Base-by-base conservation (phyloP, 2,329 filamentous ascomycete genomes). In the Juglanconis juglandina region DNA sequence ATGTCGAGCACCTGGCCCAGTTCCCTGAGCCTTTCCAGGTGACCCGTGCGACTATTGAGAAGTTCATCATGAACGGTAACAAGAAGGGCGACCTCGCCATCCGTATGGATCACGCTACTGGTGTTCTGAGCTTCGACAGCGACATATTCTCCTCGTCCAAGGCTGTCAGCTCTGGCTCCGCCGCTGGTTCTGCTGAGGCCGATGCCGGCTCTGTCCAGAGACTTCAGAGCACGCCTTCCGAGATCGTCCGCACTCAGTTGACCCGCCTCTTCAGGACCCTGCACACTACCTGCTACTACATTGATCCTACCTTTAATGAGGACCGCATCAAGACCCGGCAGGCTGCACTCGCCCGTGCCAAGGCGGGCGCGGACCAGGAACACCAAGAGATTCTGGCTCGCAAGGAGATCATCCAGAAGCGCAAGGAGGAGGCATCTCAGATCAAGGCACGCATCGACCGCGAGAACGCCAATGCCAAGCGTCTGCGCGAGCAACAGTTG, bases 41-140 rank as follows among this genome's bases (percentile, higher is more conserved):
- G 67, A 90, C 86, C 65, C 88, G 90, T 57, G 87, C 89, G 66
- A 96, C 91, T 64, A 96, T 99, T 67, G 95, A 99, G 82, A 99
- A 98, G 81, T 99, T 99, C 83, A 98, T 99, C 83, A 99, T 99
- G 95, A 99, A 99, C 77, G 95, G 95, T 65, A 98, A 96, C 85
- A 99, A 99, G 87, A 99, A 99, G 86, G 95, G 95, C 60, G 95
- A 99, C 70, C 84, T 99, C 50, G 90, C 95, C 57, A 96, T 99
- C 69, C 92, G 95, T 64, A 92, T 98, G 77, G 91, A 98, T 73
- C 95, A 99, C 73, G 92, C 92, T 64, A 94, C 93, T 57, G 92
- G 95, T 63, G 91, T 97, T 53, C 86, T 99, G 63, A 97, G 92
- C 74, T 99, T 99, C 69, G 95, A 99, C 75, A 96, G 92, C 58